These are phyloP conservation scores for Picochlorum sp. DNA, from an alignment of 139 green algal genomes.

Conservation along the genomic window DNA sequence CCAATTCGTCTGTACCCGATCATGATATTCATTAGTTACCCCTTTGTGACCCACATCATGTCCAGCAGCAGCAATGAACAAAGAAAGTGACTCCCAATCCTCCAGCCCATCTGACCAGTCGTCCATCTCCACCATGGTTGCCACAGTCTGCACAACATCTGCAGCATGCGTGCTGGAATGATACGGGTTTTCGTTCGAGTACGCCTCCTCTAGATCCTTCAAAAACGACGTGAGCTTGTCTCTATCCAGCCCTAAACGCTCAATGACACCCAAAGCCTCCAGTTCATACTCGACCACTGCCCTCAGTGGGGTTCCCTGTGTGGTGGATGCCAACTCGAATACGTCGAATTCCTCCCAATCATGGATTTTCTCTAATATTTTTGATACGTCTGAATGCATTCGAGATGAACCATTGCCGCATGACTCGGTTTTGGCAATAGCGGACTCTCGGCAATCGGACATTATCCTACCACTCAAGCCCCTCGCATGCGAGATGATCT, in stretches of 20 bases:
- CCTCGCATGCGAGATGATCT: no score
- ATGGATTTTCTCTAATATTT: no score
- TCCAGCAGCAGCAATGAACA: slow-evolving; percentile 45
- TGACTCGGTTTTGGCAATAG: no score
- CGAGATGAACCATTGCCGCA: no score
- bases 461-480: no score
- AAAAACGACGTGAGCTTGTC: slow-evolving; percentile 31
- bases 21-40: slow-evolving; percentile 61
- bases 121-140: slow-evolving; percentile 38
- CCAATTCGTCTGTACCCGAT: slow-evolving; percentile 30
- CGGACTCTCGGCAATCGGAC: no score
- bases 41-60: slow-evolving; percentile 63
- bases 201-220: slow-evolving; percentile 30
- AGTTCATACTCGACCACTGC: slow-evolving; percentile 30
- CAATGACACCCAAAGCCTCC: slow-evolving; percentile 26
- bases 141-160: slow-evolving; percentile 55
- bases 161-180: slow-evolving; percentile 60
- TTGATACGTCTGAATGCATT: no score
- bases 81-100: slow-evolving; percentile 46
- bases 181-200: slow-evolving; percentile 42
- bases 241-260: slow-evolving; percentile 29
- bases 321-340: slow-evolving; percentile 33
- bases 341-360: slow-evolving; percentile 40
- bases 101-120: slow-evolving; percentile 30
- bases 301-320: slow-evolving; percentile 27